Percentiles rank a stretch among this genome's conserved stretches.
Conservation (phyloP, 2,329 filamentous ascomycete genomes). For the Penicillium hesseltinei region DNA sequence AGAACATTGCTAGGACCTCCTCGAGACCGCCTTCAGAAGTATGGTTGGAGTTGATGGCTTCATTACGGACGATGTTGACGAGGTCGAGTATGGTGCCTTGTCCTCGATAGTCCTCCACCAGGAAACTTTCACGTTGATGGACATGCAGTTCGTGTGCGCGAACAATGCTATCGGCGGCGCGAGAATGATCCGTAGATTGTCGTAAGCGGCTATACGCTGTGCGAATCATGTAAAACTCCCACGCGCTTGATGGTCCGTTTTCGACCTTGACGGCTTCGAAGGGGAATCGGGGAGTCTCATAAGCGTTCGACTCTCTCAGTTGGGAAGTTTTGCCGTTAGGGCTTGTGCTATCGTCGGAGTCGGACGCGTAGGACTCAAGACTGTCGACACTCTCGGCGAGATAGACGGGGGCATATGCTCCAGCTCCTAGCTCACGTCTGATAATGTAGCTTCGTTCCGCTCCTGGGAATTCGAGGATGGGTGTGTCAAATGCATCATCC, state of each 20-base stretch:
- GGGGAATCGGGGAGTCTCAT: conserved; percentile 47
- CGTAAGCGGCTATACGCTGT: conserved; percentile 74
- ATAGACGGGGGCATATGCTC: conserved; percentile 94
- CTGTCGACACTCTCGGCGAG: conserved; percentile 73
- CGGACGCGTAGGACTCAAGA: conserved; percentile 37
- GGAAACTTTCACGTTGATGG: conserved; percentile 83
- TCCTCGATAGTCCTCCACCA: conserved; percentile 81
- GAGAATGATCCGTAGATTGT: conserved; percentile 53
- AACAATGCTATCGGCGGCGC: conserved; percentile 74
- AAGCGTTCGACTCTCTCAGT: conserved; percentile 39
- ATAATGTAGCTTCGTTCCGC: conserved; percentile 69
- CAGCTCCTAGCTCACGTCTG: conserved; percentile 82
- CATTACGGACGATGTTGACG: conserved; percentile 78
- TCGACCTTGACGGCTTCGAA: conserved; percentile 96
- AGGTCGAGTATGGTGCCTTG: conserved; percentile 94
- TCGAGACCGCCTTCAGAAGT: conserved; percentile 70
- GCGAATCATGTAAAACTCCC: conserved; percentile 97
- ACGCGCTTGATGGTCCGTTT: conserved; percentile 71
- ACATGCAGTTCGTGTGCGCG: conserved; percentile 87
- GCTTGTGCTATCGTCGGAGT: conserved; percentile 37
- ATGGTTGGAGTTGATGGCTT: conserved; percentile 52
- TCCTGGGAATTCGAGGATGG: conserved; percentile 67
- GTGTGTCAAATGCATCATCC: conserved; percentile 61
- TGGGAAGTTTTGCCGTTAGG: conserved; percentile 53
- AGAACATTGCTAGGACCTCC: conserved; percentile 91